Evolutionary conservation across 225 moss, liverwort and hornwort species (phyloP).

Genomic region (Thuidium tamariscinum): DNA sequence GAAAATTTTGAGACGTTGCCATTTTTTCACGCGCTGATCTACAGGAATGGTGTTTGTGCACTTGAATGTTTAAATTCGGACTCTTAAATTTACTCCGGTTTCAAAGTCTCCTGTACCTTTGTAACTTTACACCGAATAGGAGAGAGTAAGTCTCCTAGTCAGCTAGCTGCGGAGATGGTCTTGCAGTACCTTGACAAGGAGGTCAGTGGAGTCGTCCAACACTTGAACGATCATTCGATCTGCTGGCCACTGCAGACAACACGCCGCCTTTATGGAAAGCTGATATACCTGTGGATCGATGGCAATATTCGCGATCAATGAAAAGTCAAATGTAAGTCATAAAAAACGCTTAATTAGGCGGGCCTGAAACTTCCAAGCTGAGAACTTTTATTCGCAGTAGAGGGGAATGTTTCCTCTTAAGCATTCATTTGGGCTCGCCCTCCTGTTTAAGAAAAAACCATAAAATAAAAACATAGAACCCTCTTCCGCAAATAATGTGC

Average conservation of each 20-base stretch:
- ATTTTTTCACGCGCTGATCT: too few species aligned
- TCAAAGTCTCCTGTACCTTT: neutral
- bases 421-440: neutral
- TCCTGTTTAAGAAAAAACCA: neutral
- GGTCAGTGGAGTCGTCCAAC: constrained; percentile 71
- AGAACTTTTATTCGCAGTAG: too few species aligned
- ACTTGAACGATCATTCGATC: constrained; percentile 75
- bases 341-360: neutral
- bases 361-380: neutral
- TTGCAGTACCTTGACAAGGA: constrained; percentile 32
- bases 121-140: too few species aligned
- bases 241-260: constrained; percentile 59
- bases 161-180: neutral
- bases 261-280: constrained; percentile 60
- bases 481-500: neutral
- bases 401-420: neutral
- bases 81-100: neutral
- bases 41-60: neutral
- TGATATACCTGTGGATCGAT: constrained; percentile 36
- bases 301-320: neutral
- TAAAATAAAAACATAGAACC: too few species aligned
- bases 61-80: neutral
- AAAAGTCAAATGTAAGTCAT: too few species aligned
- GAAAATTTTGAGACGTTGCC: neutral
- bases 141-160: too few species aligned